A percentile compares a stretch with the other conserved stretches of the same genome.
Conservation (phyloP, 2,329 filamentous ascomycete species). For the Lachnellula hyalina region DNA sequence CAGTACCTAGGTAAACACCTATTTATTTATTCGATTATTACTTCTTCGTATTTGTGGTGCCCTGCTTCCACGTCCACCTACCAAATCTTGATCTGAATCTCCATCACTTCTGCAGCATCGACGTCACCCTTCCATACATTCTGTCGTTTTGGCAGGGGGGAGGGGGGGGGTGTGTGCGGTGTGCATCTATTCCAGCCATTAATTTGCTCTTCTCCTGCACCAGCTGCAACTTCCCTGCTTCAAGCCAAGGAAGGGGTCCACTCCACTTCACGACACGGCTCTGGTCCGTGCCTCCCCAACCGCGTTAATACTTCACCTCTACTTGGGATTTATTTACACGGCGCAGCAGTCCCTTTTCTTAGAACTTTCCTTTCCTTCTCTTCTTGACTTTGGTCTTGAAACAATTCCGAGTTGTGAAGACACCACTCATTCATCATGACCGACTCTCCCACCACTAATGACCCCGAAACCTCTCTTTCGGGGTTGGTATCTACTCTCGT, state of each 20-base stretch:
- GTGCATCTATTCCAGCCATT: background rate
- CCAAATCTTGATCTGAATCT: background rate
- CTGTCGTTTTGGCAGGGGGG: background rate
- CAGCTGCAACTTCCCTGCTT: background rate
- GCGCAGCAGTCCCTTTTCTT: background rate
- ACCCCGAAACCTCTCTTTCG: constrained; percentile 23
- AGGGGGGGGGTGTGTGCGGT: no score
- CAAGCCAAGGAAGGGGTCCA: background rate
- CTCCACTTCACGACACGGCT: no score
- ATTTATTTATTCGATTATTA: no score
- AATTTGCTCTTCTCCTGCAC: background rate
- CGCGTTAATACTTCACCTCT: background rate
- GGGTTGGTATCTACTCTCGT: constrained; percentile 45
- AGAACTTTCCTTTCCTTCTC: background rate
- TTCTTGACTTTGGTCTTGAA: background rate
- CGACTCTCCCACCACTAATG: constrained; percentile 4
- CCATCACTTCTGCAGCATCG: no score
- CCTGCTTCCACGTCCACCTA: background rate
- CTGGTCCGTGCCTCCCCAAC: background rate
- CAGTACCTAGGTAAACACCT: no score
- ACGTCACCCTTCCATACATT: background rate
- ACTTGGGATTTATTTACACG: background rate
- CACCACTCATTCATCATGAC: constrained; percentile 4
- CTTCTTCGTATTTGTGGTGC: no score
- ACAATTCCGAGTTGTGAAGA: background rate